Percentiles rank a stretch among this genome's conserved stretches.
These are phyloP conservation scores for Mycena polygramma DNA, from an alignment of 768 basidiomycete genomes.

Conservation along the genomic window DNA sequence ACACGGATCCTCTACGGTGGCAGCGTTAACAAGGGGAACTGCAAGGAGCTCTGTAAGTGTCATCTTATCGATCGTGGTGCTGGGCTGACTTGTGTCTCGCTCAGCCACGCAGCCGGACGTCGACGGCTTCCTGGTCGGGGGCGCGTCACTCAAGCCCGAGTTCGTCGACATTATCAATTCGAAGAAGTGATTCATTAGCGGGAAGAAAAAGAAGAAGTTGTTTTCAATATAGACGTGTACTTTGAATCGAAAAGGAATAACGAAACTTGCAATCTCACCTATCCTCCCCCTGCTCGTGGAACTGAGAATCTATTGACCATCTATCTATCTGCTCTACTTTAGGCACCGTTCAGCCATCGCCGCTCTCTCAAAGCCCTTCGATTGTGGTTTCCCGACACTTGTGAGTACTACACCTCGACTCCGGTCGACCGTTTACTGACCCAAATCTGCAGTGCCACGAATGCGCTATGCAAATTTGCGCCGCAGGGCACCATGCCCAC, in stretches of 20 bases:
- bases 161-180: constrained; percentile 93
- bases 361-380: no score
- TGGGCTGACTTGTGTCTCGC: constrained; percentile 18
- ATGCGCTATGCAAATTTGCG: no score
- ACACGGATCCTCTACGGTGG: constrained; percentile 97
- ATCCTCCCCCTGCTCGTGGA: no score
- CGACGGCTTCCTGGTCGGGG: constrained; percentile 98
- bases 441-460: no score
- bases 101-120: constrained; percentile 84
- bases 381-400: no score
- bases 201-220: constrained; percentile 19
- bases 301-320: no score
- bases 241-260: neutral
- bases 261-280: neutral
- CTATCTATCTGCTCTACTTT: no score
- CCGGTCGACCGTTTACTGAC: no score
- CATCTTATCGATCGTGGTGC: neutral
- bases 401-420: no score
- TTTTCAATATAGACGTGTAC: constrained; percentile 26
- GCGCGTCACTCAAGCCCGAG: constrained; percentile 97
- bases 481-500: no score
- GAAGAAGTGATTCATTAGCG: constrained; percentile 40
- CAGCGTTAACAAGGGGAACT: constrained; percentile 91
- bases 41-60: constrained; percentile 84
- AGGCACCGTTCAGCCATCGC: no score